phyloP scores from a whole-genome alignment of 1,284 basidiomycete species.

The Trichosporon ovoides region DNA sequence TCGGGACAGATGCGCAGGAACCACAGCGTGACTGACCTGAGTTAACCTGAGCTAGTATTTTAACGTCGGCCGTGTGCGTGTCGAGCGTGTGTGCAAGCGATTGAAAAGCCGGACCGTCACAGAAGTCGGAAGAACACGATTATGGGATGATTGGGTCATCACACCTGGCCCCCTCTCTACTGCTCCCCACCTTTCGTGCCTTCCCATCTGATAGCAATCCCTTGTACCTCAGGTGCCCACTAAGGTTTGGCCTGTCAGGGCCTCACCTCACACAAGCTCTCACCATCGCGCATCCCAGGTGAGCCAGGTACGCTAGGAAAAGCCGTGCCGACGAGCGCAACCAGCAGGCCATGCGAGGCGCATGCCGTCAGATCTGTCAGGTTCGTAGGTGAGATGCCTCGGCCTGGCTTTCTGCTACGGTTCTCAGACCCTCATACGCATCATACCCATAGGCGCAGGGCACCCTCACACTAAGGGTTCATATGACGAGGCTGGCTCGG shows the following conservation, averaged over 20 bases:
- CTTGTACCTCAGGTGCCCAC: neutral
- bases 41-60: constrained; percentile 1
- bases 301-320: neutral
- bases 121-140: constrained; percentile 2
- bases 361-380: neutral
- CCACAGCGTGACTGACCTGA: neutral
- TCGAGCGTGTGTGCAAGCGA: neutral
- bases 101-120: constrained; percentile 1
- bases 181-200: constrained; percentile 5
- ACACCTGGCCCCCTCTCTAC: neutral
- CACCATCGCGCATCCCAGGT: neutral
- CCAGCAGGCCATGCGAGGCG: neutral
- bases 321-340: neutral
- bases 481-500: constrained; percentile 3
- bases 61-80: neutral
- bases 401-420: neutral
- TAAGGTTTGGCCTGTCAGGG: constrained; percentile 1
- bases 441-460: neutral
- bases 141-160: constrained; percentile 1
- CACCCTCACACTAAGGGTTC: neutral
- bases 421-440: neutral
- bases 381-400: neutral
- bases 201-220: constrained; percentile 3
- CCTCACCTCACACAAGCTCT: neutral
- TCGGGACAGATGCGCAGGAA: neutral